Evolutionary conservation across 768 basidiomycete species (phyloP).

Genomic region (Roridomyces roridus): DNA sequence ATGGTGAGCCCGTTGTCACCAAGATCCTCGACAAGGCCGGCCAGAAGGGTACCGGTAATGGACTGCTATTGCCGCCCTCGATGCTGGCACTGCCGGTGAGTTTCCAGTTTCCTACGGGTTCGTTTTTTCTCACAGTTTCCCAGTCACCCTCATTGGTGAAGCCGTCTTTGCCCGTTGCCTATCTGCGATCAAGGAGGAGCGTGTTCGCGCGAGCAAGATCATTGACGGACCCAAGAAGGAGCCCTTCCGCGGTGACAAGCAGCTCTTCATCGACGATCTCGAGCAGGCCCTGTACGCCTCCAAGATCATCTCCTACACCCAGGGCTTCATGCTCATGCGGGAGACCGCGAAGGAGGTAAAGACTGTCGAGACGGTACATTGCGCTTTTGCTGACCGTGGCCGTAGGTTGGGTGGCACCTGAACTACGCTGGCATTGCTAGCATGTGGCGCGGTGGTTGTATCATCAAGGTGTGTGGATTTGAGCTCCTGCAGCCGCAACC

Average conservation of each 20-base stretch:
- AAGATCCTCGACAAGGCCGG: constrained; percentile 98
- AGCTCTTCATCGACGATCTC: constrained; percentile 98
- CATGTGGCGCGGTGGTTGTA: constrained; percentile 99
- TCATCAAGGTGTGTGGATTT: constrained; percentile 91
- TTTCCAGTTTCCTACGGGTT: constrained; percentile 18
- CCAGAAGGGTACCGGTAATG: constrained; percentile 99
- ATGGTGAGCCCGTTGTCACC: constrained; percentile 86
- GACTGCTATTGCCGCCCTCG: constrained; percentile 97
- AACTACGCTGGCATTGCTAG: constrained; percentile 97
- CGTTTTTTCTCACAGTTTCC: constrained; percentile 17
- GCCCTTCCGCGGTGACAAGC: constrained; percentile 95
- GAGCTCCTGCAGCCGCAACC: neutral
- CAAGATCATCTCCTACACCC: constrained; percentile 99
- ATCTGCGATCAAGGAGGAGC: constrained; percentile 96
- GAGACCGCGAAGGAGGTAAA: constrained; percentile 94
- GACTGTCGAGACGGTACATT: constrained; percentile 11
- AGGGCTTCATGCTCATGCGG: constrained; percentile 99
- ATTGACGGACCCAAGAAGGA: constrained; percentile 92
- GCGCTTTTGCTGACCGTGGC: neutral
- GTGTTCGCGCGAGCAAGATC: constrained; percentile 88
- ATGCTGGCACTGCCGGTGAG: constrained; percentile 85
- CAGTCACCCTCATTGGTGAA: constrained; percentile 98
- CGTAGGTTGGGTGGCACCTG: constrained; percentile 82
- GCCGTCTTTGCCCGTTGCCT: constrained; percentile 99
- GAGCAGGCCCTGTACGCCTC: constrained; percentile 99